phyloP scores from a whole-genome alignment of 495 filamentous ascomycete species.

The Penicillium longicatenatum region DNA sequence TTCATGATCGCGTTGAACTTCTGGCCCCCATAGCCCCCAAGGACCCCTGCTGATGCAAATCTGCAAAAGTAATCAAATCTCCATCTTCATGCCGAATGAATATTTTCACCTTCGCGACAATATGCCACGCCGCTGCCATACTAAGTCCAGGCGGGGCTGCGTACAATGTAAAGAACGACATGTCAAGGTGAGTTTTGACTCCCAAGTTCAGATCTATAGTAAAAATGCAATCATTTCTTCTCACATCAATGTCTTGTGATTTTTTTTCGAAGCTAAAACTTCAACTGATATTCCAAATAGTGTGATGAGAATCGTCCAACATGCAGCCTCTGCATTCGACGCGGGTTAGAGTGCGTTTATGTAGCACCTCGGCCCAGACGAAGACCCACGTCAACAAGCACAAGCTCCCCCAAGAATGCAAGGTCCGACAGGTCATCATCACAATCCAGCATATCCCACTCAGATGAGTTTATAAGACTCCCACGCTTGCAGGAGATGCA shows the following conservation, averaged over 20 bases:
- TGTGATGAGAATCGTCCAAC: constrained; percentile 16
- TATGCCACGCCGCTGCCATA: constrained; percentile 21
- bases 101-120: constrained; percentile 2
- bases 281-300: constrained; percentile 4
- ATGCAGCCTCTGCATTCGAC: constrained; percentile 13
- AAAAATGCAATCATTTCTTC: neutral
- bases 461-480: constrained; percentile 2
- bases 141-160: constrained; percentile 18
- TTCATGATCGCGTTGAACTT: neutral
- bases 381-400: constrained; percentile 2
- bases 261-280: too few relatives aligned
- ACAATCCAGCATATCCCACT: neutral
- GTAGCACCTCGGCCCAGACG: constrained; percentile 14
- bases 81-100: neutral
- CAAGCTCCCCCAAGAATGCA: neutral
- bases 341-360: constrained; percentile 13
- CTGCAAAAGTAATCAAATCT: constrained; percentile 5
- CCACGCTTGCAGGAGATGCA: constrained; percentile 17
- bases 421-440: constrained; percentile 6
- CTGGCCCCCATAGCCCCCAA: constrained; percentile 7
- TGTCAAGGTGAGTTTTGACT: constrained; percentile 13
- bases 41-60: neutral
- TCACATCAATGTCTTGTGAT: neutral
- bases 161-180: constrained; percentile 19
- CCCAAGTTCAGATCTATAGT: neutral